Conservation (phyloP, 495 filamentous ascomycete genomes). For the Cercophora scortea region DNA sequence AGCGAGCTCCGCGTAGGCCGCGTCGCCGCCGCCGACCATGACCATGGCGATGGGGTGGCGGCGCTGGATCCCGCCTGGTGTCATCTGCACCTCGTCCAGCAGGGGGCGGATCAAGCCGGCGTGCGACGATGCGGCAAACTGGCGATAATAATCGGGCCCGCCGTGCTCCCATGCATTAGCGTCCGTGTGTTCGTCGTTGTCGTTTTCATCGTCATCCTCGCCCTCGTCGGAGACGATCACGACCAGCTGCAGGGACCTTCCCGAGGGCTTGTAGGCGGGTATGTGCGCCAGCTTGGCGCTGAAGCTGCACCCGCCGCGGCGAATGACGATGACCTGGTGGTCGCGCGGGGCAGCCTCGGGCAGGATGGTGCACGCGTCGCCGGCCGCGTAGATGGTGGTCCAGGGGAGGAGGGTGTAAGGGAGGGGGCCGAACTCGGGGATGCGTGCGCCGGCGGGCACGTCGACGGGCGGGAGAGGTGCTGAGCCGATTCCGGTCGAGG, state of each 20-base stretch:
- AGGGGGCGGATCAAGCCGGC: conserved; percentile 51
- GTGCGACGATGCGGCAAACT: conserved; percentile 1
- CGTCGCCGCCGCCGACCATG: conserved; percentile 72
- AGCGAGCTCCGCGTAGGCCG: conserved; percentile 54
- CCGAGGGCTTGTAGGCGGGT: conserved; percentile 59
- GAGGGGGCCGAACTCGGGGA: conserved; percentile 26
- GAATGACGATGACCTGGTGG: conserved; percentile 78
- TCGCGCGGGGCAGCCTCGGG: conserved; percentile 50
- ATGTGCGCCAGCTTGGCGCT: conserved; percentile 76
- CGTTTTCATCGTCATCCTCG: conserved; percentile 19
- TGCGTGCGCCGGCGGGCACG: conserved; percentile 43
- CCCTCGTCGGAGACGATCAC: conserved; percentile 67
- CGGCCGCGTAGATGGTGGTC: conserved; percentile 63
- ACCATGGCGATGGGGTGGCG: conserved; percentile 72
- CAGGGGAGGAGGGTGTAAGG: conserved; percentile 44
- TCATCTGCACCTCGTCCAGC: conserved; percentile 67
- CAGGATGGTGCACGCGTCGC: conserved; percentile 57
- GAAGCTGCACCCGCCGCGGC: conserved; percentile 80
- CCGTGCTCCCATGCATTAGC: no score
- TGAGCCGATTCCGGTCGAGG: conserved; percentile 67
- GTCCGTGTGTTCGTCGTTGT: not conserved
- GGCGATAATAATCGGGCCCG: not conserved
- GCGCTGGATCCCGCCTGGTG: conserved; percentile 62
- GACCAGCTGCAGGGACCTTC: conserved; percentile 63
- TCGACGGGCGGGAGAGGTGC: conserved; percentile 59